Evolutionary conservation across 306 rosid species (phyloP), one percentile per base, ranked within the genome.

Genomic region (Ochetophila trinervis): DNA sequence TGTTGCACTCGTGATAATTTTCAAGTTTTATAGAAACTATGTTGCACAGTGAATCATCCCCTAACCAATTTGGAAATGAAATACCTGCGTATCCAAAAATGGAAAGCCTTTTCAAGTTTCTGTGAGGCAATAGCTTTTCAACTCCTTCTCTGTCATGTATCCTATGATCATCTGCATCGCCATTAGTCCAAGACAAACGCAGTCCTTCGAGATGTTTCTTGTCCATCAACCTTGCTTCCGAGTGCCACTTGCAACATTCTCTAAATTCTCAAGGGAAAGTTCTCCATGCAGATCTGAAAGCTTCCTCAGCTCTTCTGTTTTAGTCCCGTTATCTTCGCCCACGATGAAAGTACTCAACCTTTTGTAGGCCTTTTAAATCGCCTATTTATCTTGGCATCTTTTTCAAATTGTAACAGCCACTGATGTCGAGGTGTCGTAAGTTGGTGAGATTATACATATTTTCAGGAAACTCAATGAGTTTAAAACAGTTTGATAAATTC

Each of bases 361-460:
- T 50, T 18, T n/a, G 70, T 7, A 65, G 60, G 11, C 24, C 14
- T 37, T 65, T 49, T 66, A 75, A 30, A 15, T 62, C 49, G 6
- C 66, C 27, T 50, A 70, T 56, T 16, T 40, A 58, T n/a, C n/a
- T n/a, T n/a, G n/a, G n/a, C n/a, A n/a, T n/a, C n/a, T n/a, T n/a
- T n/a, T n/a, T n/a, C n/a, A 76, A 17, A 10, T 5, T 0, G 2
- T 45, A 2, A 57, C 72, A 21, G 1, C 8, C 22, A 0, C 6
- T 35, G 18, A 62, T 22, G 18, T 71, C 62, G 5, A 78, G 64
- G 32, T 36, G 14, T n/a, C 69, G 32, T 6, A 79, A 42, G 34
- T 63, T 55, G 37, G 44, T 44, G n/a, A 72, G 74, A 45, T 52
- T 53, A 32, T 32, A 32, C 44, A 66, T 9, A 32, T 54, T 17